Conservation (phyloP, 768 basidiomycete genomes). For the Tricholoma sp. region DNA sequence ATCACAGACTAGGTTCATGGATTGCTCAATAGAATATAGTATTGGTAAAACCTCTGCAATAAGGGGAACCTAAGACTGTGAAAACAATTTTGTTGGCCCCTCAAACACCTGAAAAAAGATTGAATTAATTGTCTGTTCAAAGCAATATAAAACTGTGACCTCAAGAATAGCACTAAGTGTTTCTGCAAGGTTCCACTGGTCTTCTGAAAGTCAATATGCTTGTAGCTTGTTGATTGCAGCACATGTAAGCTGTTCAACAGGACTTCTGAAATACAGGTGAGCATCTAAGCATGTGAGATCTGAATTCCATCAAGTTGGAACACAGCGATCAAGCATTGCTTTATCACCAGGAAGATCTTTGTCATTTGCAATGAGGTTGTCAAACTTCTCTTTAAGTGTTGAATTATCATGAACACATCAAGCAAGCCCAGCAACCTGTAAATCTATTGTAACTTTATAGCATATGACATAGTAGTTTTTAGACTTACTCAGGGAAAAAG, state of each 20-base stretch:
- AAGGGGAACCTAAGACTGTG: constrained; percentile 15
- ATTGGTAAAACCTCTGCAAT: constrained; percentile 16
- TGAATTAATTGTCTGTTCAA: not conserved
- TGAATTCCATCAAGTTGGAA: constrained; percentile 28
- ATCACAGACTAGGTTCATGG: constrained; percentile 13
- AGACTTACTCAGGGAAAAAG: constrained; percentile 14
- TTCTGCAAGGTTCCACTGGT: constrained; percentile 23
- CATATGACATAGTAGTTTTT: too few species aligned
- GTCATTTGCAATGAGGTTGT: constrained; percentile 14
- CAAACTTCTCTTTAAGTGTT: constrained; percentile 17
- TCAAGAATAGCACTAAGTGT: constrained; percentile 21
- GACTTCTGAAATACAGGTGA: constrained; percentile 19
- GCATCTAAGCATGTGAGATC: constrained; percentile 22
- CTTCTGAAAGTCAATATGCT: constrained; percentile 15
- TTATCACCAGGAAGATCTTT: constrained; percentile 8
- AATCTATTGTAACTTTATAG: not conserved
- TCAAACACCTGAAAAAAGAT: constrained; percentile 19
- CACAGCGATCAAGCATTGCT: constrained; percentile 15
- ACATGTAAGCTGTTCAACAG: constrained; percentile 18
- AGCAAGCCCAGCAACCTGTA: too few species aligned
- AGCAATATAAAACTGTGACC: constrained; percentile 10
- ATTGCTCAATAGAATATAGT: constrained; percentile 11
- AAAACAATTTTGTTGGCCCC: constrained; percentile 21
- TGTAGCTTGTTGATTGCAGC: constrained; percentile 8
- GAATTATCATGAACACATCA: too few species aligned